Evolutionary conservation across 2,329 filamentous ascomycete species (phyloP), one percentile per base, ranked within the genome.

Genomic region (Botryotinia narcissicola): DNA sequence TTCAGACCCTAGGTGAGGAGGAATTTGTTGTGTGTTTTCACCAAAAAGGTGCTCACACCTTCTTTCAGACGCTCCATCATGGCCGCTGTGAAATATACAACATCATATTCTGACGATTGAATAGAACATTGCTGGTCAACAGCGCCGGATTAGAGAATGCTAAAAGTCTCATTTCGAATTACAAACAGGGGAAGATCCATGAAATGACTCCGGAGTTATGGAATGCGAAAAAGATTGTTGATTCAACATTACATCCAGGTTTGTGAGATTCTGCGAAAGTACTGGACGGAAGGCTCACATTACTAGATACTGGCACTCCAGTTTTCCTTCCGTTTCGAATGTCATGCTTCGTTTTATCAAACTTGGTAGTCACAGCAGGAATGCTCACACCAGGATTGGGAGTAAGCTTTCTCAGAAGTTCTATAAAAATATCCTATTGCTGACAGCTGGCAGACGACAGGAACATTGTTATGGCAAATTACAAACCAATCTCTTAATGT

Each of bases 401-500:
- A 79, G 91, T 93, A 86, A 75, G 86, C 77, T 42, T 25, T 44
- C 48, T 42, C 22, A 57, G 22, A 40, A 51, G 37, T 70, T n/a
- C 63, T 25, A 60, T 32, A 51, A 7, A 51, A 37, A 61, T 35
- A 74, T 59, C 67, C 63, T 25, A 40, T 64, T 73, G 44, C 71
- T 77, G 62, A 76, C 63, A 29, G 29, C 48, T 73, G 29, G 25
- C 77, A 92, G 87, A 97, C 92, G 62, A 88, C 88, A 60, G 96
- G 95, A 70, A 98, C 94, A 8, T 87, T 98, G 54, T 91, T 92
- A 77, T 99, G 96, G 96, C 96, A 99, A 84, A 90, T 98, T 74
- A 90, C 93, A 78, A 99, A 99, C 84, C 96, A 99, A 85, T 98
- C 95, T 20, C 91, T 99, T 79, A 99, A 99, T 82, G 96, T 99